Evolutionary conservation across 352 stramenopile species (phyloP).

Genomic region (Phytophthora sp.): DNA sequence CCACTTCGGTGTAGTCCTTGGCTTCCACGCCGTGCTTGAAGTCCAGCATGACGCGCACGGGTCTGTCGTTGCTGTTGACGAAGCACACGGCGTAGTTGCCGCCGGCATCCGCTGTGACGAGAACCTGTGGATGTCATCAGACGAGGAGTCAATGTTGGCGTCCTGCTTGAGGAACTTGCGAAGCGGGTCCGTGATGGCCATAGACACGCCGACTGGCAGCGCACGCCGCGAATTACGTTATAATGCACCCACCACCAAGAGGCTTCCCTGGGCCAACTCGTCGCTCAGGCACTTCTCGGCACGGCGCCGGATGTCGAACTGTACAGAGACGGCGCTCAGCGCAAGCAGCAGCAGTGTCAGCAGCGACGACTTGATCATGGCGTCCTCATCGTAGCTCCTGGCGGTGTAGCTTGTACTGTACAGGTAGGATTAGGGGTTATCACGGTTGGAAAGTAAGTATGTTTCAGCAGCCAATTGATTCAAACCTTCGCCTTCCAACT

Average conservation of each 20-base stretch:
- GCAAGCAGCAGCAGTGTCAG: conserved; percentile 46
- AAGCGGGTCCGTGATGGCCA: conserved; percentile 77
- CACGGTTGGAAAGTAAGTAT: no score
- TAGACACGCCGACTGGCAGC: conserved; percentile 73
- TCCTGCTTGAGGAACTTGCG: conserved; percentile 86
- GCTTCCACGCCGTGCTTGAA: conserved; percentile 90
- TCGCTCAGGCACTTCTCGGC: conserved; percentile 87
- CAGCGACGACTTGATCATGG: conserved; percentile 32
- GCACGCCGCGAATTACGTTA: conserved; percentile 69
- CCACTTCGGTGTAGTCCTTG: conserved; percentile 90
- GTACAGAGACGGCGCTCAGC: conserved; percentile 45
- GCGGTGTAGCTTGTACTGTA: conserved; percentile 27
- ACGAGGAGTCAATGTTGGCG: conserved; percentile 81
- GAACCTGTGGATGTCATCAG: conserved; percentile 85
- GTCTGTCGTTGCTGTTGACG: conserved; percentile 79
- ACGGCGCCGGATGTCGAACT: conserved; percentile 77
- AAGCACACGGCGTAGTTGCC: conserved; percentile 86
- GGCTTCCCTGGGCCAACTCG: conserved; percentile 74
- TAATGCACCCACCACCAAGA: conserved; percentile 87
- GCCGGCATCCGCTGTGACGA: conserved; percentile 70
- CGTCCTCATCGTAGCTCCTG: conserved; percentile 4
- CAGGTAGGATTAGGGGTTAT: no score
- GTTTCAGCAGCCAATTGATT: no score
- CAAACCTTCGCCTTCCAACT: no score
- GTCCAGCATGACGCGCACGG: conserved; percentile 79